Evolutionary conservation across 306 rosid species (phyloP), one percentile per base, ranked within the genome.

Genomic region (Sophora flavescens): DNA sequence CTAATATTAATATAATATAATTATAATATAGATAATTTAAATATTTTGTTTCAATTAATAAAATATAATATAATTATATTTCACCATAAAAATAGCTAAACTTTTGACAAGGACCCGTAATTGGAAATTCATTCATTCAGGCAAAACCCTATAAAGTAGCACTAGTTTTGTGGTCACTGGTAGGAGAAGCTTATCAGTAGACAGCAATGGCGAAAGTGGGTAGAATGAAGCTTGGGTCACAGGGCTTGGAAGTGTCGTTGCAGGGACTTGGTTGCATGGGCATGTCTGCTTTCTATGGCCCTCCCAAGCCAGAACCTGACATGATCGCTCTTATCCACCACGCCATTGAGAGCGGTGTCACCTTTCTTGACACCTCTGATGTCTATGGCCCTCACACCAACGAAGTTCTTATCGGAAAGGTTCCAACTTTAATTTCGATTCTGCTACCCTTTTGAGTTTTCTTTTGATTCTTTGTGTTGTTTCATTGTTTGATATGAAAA

Each of bases 251-350:
- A 52, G 92, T 88, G 2, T 88, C 96, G 0, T 68, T 72, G 2
- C 91, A 91, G 32, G 96, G 93, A 54, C 87, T 89, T 18, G 93
- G 96, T 0, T 91, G 97, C 70, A 83, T 88, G 96, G 81, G 90
- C 2, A 91, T 93, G 98, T 85, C 97, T 3, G 70, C 79, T 33
- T 75, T n/a, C 86, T 91, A 89, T 45, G 91, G 92, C 10, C 79
- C 91, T 41, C 84, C 89, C 0, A 91, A 89, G 72, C 92, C 98
- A 0, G 89, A 89, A 0, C 2, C 85, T 1, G 94, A 93, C 17
- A 89, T 90, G 98, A 84, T 93, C 9, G 44, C 78, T 8, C 91
- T 90, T 51, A 87, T 89, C 63, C 93, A 80, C 81, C 90, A 82
- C 3, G 94, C 94, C 66, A 6, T 93, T 2, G 4, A 80, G 36